These are phyloP conservation scores for Simplicillium aogashimaense DNA, from an alignment of 2,329 filamentous ascomycete species.

Conservation along the genomic window DNA sequence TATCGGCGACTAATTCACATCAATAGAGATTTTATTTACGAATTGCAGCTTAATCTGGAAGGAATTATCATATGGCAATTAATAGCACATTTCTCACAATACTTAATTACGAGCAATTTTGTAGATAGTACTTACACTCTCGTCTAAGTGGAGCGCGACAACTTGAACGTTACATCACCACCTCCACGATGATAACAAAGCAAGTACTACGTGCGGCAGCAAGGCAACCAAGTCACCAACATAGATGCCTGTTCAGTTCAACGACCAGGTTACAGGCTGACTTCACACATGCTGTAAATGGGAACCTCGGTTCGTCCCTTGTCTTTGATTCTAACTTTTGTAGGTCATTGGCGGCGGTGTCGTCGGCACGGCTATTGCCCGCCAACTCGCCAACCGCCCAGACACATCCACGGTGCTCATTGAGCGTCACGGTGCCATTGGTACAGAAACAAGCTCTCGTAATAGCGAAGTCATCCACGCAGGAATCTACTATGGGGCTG, in stretches of 20 bases:
- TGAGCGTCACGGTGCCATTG: constrained; percentile 65
- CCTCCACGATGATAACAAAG: neutral
- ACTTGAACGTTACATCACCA: neutral
- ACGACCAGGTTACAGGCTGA: constrained; percentile 23
- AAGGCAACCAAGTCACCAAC: neutral
- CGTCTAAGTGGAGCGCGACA: neutral
- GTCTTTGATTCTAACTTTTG: neutral
- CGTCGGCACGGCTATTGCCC: constrained; percentile 72
- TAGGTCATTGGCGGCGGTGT: constrained; percentile 52
- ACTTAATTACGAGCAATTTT: too few species aligned
- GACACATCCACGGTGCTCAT: constrained; percentile 63
- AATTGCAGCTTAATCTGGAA: too few species aligned
- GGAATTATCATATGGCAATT: too few species aligned
- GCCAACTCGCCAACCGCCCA: constrained; percentile 56
- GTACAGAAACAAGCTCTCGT: constrained; percentile 79
- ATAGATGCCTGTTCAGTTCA: constrained; percentile 23
- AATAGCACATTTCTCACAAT: too few species aligned
- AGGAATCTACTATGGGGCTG: constrained; percentile 76
- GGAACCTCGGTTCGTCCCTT: neutral
- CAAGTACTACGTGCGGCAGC: constrained; percentile 1
- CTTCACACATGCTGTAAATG: constrained; percentile 36
- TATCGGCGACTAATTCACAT: too few species aligned
- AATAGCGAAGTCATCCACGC: constrained; percentile 97
- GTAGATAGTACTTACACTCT: too few species aligned
- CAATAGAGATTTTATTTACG: too few species aligned